Conservation (phyloP, 78 protist species). For the Emiliania huxleyi region DNA sequence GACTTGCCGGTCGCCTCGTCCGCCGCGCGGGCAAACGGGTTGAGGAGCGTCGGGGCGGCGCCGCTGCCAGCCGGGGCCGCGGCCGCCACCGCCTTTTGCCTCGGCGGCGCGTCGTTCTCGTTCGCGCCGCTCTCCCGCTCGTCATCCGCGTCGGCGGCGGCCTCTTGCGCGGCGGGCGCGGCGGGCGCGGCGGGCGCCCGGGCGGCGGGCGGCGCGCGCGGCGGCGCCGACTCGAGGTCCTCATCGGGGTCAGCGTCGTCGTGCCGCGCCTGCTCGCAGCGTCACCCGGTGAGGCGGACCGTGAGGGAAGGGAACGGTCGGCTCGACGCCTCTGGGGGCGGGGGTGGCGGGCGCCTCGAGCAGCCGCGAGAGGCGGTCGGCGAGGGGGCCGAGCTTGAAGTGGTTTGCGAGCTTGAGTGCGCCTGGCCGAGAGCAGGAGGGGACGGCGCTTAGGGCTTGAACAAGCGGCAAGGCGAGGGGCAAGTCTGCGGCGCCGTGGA, state of each 20-base stretch:
- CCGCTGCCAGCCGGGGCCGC: background rate
- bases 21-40: background rate
- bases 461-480: no score
- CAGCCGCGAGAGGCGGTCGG: background rate
- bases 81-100: background rate
- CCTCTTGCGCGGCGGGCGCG: background rate
- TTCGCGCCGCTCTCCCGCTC: background rate
- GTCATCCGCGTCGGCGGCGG: background rate
- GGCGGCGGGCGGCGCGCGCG: background rate
- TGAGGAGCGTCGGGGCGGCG: background rate
- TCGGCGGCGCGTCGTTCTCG: background rate
- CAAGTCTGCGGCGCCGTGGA: background rate
- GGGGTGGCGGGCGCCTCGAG: background rate
- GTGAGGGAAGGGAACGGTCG: no score
- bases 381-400: background rate
- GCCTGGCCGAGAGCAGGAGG: no score
- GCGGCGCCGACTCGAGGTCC: background rate
- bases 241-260: background rate
- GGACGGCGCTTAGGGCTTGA: no score
- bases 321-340: no score
- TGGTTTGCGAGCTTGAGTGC: constrained; percentile 7
- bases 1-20: background rate
- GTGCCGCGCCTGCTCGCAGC: background rate
- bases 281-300: background rate
- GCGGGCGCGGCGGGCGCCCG: background rate